Conservation (phyloP, 129 eudicot species). For the Flaveria trinervia region DNA sequence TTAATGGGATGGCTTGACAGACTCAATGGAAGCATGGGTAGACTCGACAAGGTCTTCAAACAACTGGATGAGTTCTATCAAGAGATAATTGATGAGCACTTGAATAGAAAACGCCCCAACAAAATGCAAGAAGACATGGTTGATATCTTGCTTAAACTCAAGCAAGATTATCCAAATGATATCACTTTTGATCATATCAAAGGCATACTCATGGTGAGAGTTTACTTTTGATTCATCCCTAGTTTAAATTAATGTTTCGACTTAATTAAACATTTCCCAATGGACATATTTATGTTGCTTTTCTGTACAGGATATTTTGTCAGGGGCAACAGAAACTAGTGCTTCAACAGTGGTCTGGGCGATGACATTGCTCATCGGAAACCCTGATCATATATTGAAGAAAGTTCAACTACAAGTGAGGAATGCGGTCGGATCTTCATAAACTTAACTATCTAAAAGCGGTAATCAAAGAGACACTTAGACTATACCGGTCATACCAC, state of each 20-base stretch:
- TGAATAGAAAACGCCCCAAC: constrained; percentile 4
- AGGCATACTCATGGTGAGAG: constrained; percentile 40
- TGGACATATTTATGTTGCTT: no score
- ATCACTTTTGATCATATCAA: constrained; percentile 45
- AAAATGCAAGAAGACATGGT: constrained; percentile 30
- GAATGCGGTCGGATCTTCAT: constrained; percentile 29
- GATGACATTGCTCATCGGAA: constrained; percentile 43
- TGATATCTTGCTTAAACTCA: constrained; percentile 39
- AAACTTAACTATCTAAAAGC: constrained; percentile 34
- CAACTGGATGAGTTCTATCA: constrained; percentile 39
- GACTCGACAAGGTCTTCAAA: constrained; percentile 29
- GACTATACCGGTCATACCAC: constrained; percentile 35
- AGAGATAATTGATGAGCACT: constrained; percentile 36
- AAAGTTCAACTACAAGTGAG: constrained; percentile 50
- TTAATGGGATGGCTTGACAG: constrained; percentile 47
- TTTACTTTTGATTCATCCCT: background rate
- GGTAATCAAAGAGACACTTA: constrained; percentile 36
- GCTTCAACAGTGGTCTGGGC: constrained; percentile 43
- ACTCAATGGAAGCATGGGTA: constrained; percentile 34
- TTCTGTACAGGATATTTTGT: constrained; percentile 32
- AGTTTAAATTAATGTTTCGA: background rate
- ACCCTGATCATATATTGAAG: constrained; percentile 29
- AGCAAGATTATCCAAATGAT: constrained; percentile 25
- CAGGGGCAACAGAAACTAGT: constrained; percentile 50
- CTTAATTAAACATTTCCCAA: no score